Evolutionary conservation across 495 filamentous ascomycete species (phyloP).

Genomic region (Amorphotheca resinae): DNA sequence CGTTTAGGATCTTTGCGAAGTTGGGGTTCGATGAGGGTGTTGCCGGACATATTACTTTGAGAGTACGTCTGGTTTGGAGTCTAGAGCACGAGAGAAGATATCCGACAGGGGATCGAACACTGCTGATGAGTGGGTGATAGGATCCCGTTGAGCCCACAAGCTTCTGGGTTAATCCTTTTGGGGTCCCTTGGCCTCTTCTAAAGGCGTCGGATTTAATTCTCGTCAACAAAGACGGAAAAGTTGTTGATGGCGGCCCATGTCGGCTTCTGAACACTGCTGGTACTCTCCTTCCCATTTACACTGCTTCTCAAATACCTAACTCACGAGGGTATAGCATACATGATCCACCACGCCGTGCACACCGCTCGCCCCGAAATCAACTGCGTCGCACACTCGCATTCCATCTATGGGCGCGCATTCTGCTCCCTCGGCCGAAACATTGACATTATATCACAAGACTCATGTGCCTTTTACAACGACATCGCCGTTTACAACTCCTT

Average conservation of each 20-base stretch:
- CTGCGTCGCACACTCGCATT: slow-evolving; percentile 63
- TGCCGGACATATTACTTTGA: slow-evolving; percentile 48
- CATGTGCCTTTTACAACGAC: slow-evolving; percentile 51
- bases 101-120: background rate
- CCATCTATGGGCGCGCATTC: slow-evolving; percentile 58
- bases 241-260: slow-evolving; percentile 54
- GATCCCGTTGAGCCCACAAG: slow-evolving; percentile 55
- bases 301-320: no score
- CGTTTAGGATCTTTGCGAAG: slow-evolving; percentile 59
- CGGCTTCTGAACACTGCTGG: slow-evolving; percentile 51
- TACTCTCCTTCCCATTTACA: slow-evolving; percentile 1
- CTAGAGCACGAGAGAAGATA: background rate
- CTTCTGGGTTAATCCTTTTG: slow-evolving; percentile 79
- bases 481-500: slow-evolving; percentile 34
- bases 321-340: slow-evolving; percentile 42
- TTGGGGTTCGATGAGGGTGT: slow-evolving; percentile 49
- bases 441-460: slow-evolving; percentile 63
- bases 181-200: slow-evolving; percentile 56
- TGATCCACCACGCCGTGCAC: slow-evolving; percentile 59
- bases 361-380: slow-evolving; percentile 56
- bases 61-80: slow-evolving; percentile 17
- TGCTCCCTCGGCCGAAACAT: slow-evolving; percentile 51
- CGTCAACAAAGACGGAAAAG: slow-evolving; percentile 49
- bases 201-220: slow-evolving; percentile 60
- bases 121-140: slow-evolving; percentile 15